phyloP scores from a whole-genome alignment of 495 filamentous ascomycete species.

The Talaromyces stipitatus region DNA sequence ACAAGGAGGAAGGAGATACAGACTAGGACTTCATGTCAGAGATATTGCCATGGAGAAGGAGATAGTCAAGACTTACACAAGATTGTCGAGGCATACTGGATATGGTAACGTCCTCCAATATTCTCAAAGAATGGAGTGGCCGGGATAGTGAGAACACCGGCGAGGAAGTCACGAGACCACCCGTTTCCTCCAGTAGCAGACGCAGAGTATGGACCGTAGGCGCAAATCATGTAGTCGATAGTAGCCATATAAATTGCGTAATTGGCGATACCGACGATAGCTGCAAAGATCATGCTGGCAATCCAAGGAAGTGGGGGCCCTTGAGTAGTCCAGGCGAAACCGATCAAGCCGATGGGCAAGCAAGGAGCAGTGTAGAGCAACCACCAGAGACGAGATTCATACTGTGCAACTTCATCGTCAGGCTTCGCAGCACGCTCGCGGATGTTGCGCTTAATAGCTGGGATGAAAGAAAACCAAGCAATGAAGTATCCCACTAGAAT shows the following conservation, averaged over 20 bases:
- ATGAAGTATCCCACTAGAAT: slow-evolving; percentile 55
- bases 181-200: slow-evolving; percentile 68
- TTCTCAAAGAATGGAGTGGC: slow-evolving; percentile 64
- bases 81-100: slow-evolving; percentile 66
- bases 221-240: slow-evolving; percentile 67
- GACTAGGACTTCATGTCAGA: slow-evolving; percentile 19
- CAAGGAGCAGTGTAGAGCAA: slow-evolving; percentile 50
- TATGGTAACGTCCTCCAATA: slow-evolving; percentile 52
- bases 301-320: slow-evolving; percentile 58
- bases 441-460: slow-evolving; percentile 45
- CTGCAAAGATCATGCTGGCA: slow-evolving; percentile 53
- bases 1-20: slow-evolving; percentile 64
- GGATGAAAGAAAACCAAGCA: slow-evolving; percentile 47
- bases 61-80: slow-evolving; percentile 35
- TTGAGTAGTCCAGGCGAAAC: slow-evolving; percentile 57
- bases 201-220: slow-evolving; percentile 65
- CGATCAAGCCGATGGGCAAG: slow-evolving; percentile 52
- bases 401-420: slow-evolving; percentile 46
- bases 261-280: slow-evolving; percentile 62
- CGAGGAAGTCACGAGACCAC: slow-evolving; percentile 73
- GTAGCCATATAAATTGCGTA: slow-evolving; percentile 68
- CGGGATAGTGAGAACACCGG: slow-evolving; percentile 67
- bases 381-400: slow-evolving; percentile 55
- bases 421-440: slow-evolving; percentile 38
- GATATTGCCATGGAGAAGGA: neutral